Conservation (phyloP, 2,329 filamentous ascomycete genomes). For the Calycina herbarum region DNA sequence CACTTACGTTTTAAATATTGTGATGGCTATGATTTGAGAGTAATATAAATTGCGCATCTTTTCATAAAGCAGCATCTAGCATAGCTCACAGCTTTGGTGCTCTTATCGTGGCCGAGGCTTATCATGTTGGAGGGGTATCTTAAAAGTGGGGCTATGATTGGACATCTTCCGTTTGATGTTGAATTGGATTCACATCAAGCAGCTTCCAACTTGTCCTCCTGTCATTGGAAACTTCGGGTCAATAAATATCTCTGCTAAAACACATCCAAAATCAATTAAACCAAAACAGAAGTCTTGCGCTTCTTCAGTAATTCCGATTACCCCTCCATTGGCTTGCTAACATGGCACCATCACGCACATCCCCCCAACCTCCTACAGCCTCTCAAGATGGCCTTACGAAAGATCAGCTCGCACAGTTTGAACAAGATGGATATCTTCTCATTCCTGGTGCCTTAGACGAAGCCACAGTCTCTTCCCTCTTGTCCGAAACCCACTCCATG, state of each 20-base stretch:
- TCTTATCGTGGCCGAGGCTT: neutral
- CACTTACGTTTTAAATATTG: too few relatives aligned
- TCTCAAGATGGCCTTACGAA: conserved; percentile 59
- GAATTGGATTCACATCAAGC: neutral
- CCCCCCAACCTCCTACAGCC: conserved; percentile 12
- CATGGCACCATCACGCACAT: conserved; percentile 30
- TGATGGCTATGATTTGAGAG: too few relatives aligned
- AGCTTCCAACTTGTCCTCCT: neutral
- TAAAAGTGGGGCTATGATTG: neutral
- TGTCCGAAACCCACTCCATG: conserved; percentile 72
- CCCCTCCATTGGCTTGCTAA: neutral
- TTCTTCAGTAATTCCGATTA: neutral
- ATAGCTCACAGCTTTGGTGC: too few relatives aligned
- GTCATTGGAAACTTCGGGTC: neutral
- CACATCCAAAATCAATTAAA: neutral
- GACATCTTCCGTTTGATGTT: neutral
- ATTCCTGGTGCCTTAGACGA: conserved; percentile 73
- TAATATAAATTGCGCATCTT: neutral
- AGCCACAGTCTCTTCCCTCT: conserved; percentile 64
- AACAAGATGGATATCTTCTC: conserved; percentile 85
- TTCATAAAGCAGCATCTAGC: too few relatives aligned
- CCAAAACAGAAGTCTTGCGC: neutral
- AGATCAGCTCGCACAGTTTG: conserved; percentile 70
- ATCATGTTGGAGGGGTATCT: neutral
- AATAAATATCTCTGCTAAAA: neutral